Percentiles rank a stretch among this genome's conserved stretches.
These are phyloP conservation scores for Hypoxylon subgilvum DNA, from an alignment of 495 filamentous ascomycete genomes.

Conservation along the genomic window DNA sequence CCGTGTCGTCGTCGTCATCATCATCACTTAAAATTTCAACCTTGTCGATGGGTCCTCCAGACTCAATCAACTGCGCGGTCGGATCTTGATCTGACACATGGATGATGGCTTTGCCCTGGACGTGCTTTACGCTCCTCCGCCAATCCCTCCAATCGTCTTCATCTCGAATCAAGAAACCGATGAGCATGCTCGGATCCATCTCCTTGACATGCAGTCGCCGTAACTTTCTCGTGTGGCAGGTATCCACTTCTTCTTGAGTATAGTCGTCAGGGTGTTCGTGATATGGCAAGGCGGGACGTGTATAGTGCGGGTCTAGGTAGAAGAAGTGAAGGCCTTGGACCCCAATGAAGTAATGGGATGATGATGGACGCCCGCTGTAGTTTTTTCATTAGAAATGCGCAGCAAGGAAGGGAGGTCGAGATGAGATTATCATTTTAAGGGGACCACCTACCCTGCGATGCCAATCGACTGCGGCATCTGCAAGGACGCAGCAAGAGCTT, in stretches of 20 bases:
- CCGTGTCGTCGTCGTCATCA: constrained; percentile 58
- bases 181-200: constrained; percentile 98
- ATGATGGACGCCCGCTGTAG: constrained; percentile 83
- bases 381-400: constrained; percentile 10
- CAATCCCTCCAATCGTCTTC: constrained; percentile 85
- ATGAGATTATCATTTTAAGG: not conserved
- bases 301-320: constrained; percentile 92
- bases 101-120: constrained; percentile 82
- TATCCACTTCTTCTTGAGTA: constrained; percentile 73
- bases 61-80: constrained; percentile 57
- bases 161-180: constrained; percentile 88
- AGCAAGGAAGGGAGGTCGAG: not conserved
- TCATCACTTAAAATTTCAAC: constrained; percentile 74
- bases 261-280: constrained; percentile 59
- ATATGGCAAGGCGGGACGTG: constrained; percentile 69
- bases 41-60: constrained; percentile 81
- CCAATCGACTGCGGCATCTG: constrained; percentile 90
- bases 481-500: constrained; percentile 79
- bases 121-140: constrained; percentile 69
- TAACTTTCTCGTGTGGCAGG: constrained; percentile 85
- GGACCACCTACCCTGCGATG: constrained; percentile 87
- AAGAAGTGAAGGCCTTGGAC: constrained; percentile 88
- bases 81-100: constrained; percentile 75
- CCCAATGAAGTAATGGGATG: constrained; percentile 97
- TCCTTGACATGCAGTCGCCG: constrained; percentile 83